Percentiles rank a stretch among this genome's conserved stretches.
Conservation (phyloP, 2,329 filamentous ascomycete species). For the Albophoma yamanashiensis region DNA sequence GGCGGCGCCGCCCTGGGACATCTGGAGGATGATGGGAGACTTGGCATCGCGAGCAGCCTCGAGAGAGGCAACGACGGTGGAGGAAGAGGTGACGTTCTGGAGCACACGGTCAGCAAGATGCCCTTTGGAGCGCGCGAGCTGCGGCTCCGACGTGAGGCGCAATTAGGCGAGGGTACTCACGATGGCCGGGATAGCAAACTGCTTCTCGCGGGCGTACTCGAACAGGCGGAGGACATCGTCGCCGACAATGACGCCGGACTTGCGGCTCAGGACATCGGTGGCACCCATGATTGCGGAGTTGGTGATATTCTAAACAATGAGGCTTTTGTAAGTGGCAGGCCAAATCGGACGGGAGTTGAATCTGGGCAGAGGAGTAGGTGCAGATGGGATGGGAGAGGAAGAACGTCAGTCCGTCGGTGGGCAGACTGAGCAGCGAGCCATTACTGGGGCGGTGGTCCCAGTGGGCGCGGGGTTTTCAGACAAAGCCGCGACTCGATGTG, state of each 20-base stretch:
- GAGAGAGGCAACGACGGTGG: constrained; percentile 64
- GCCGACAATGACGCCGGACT: constrained; percentile 43
- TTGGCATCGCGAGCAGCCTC: constrained; percentile 92
- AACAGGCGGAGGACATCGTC: constrained; percentile 58
- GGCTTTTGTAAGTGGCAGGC: constrained; percentile 3
- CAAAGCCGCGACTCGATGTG: not conserved
- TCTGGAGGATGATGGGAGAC: constrained; percentile 84
- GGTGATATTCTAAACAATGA: not conserved
- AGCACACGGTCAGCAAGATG: not conserved
- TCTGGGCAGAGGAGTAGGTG: not conserved
- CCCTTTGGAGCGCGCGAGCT: not conserved
- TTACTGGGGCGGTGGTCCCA: not conserved
- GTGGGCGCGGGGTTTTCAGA: not conserved
- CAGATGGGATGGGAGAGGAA: not conserved
- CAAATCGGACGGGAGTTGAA: not conserved
- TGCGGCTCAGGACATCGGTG: constrained; percentile 35
- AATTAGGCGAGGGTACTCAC: constrained; percentile 14
- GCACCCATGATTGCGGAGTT: constrained; percentile 24
- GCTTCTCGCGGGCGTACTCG: constrained; percentile 78
- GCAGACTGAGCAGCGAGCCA: not conserved
- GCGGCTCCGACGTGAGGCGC: not conserved
- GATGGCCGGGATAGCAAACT: constrained; percentile 81
- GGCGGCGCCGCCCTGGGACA: constrained; percentile 86
- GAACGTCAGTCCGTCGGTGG: not conserved
- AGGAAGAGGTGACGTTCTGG: constrained; percentile 83